phyloP scores from a whole-genome alignment of 345 rosid genomes.

The Syzygium aromaticum region DNA sequence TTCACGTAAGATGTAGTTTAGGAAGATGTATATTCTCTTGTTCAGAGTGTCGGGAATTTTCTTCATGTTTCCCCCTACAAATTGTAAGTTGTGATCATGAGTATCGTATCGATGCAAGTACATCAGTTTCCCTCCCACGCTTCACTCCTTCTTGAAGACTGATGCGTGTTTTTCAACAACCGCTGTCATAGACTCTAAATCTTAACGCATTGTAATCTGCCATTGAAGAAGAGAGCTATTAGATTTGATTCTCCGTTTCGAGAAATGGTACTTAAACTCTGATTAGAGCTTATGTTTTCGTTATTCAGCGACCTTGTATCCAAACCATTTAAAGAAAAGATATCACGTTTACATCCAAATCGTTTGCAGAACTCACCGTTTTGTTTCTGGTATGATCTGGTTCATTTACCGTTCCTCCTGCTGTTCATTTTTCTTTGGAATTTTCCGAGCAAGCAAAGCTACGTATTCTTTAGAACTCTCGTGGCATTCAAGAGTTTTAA shows the following conservation, averaged over 20 bases:
- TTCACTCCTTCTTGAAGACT: background rate
- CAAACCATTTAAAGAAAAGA: accelerated
- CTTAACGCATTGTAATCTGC: background rate
- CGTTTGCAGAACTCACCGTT: background rate
- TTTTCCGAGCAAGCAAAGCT: background rate
- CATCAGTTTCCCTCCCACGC: background rate
- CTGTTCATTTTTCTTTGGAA: background rate
- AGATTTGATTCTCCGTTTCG: background rate
- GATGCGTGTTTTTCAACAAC: background rate
- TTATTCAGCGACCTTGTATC: background rate
- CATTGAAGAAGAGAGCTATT: background rate
- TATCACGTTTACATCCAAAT: background rate
- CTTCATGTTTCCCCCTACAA: background rate
- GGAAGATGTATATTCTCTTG: background rate
- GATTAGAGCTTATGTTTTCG: background rate
- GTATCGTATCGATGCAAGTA: background rate
- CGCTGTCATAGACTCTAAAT: background rate
- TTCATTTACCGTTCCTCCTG: background rate
- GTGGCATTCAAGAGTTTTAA: background rate
- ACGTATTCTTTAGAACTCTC: background rate
- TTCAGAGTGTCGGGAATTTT: background rate
- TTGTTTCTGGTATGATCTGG: background rate
- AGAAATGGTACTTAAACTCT: background rate
- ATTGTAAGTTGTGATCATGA: background rate
- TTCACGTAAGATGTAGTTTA: conserved; percentile 8